These are phyloP conservation scores for Saprolegnia diclina DNA, from an alignment of 352 stramenopile genomes.

Conservation along the genomic window DNA sequence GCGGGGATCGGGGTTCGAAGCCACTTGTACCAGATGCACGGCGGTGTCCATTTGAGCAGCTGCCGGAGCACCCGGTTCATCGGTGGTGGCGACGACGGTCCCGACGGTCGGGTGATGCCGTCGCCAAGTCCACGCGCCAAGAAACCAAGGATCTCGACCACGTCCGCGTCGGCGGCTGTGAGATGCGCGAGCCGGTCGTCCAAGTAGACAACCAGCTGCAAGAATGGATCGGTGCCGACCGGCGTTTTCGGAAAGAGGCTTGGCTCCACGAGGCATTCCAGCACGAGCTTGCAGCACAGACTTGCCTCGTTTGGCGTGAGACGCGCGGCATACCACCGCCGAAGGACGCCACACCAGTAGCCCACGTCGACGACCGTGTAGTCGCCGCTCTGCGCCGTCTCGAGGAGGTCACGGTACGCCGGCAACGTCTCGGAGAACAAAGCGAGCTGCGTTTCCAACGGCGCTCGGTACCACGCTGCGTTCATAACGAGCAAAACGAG, in stretches of 20 bases:
- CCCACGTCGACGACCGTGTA: constrained; percentile 2
- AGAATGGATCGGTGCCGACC: constrained; percentile 47
- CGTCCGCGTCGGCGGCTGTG: constrained; percentile 35
- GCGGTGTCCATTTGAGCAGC: constrained; percentile 50
- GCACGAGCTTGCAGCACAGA: constrained; percentile 74
- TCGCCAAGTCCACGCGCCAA: constrained; percentile 43
- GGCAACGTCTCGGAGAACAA: constrained; percentile 55
- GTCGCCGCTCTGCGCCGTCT: constrained; percentile 27
- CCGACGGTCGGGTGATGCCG: constrained; percentile 7
- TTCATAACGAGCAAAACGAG: constrained; percentile 70
- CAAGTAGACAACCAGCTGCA: constrained; percentile 62
- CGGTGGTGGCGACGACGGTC: constrained; percentile 28
- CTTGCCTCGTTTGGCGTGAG: constrained; percentile 38
- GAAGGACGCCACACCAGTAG: constrained; percentile 15
- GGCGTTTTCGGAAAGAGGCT: constrained; percentile 47
- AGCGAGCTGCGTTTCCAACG: constrained; percentile 69
- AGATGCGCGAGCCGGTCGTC: constrained; percentile 37
- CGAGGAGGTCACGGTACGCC: constrained; percentile 50
- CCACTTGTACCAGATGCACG: constrained; percentile 56
- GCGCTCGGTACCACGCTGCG: constrained; percentile 69
- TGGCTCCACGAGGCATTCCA: constrained; percentile 61
- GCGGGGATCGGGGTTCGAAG: constrained; percentile 45
- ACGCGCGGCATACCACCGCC: constrained; percentile 23
- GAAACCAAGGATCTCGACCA: constrained; percentile 61
- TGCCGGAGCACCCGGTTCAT: constrained; percentile 41